phyloP scores from a whole-genome alignment of 768 basidiomycete species.

The Macrolepiota albuminosa region DNA sequence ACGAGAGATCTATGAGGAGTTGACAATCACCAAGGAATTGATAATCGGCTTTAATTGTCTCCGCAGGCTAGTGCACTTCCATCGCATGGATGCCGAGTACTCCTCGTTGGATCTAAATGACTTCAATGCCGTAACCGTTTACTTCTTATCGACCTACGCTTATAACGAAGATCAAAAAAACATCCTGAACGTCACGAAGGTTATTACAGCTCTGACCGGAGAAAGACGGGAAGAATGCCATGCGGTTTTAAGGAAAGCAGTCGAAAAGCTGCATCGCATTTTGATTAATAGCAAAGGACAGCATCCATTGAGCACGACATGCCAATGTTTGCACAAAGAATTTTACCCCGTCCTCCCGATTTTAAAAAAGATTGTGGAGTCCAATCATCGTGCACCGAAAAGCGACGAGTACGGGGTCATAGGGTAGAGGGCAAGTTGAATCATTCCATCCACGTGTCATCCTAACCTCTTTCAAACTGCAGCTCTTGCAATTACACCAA shows the following conservation, averaged over 20 bases:
- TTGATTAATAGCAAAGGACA: slow-evolving; percentile 17
- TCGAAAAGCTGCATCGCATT: slow-evolving; percentile 25
- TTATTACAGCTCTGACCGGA: slow-evolving; percentile 4
- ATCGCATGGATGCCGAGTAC: slow-evolving; percentile 23
- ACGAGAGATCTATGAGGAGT: background rate
- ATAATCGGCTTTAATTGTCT: background rate
- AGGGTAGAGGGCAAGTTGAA: slow-evolving; percentile 16
- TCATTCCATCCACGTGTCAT: background rate
- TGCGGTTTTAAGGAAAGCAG: slow-evolving; percentile 18
- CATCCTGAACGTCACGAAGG: no score
- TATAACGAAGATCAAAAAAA: no score
- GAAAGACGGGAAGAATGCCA: slow-evolving; percentile 20
- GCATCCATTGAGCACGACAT: slow-evolving; percentile 19
- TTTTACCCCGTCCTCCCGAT: slow-evolving; percentile 5
- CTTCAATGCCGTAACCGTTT: slow-evolving; percentile 12
- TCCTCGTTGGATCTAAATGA: slow-evolving; percentile 22
- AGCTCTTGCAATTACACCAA: background rate
- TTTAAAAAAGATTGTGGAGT: no score
- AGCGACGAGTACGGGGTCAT: slow-evolving; percentile 24
- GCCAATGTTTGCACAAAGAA: slow-evolving; percentile 13
- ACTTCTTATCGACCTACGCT: slow-evolving; percentile 17
- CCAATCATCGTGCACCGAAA: slow-evolving; percentile 22
- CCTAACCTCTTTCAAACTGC: background rate
- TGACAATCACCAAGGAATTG: background rate
- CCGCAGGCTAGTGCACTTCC: slow-evolving; percentile 22